phyloP scores from a whole-genome alignment of 2,329 filamentous ascomycete species.

The Sclerotinia minor region DNA sequence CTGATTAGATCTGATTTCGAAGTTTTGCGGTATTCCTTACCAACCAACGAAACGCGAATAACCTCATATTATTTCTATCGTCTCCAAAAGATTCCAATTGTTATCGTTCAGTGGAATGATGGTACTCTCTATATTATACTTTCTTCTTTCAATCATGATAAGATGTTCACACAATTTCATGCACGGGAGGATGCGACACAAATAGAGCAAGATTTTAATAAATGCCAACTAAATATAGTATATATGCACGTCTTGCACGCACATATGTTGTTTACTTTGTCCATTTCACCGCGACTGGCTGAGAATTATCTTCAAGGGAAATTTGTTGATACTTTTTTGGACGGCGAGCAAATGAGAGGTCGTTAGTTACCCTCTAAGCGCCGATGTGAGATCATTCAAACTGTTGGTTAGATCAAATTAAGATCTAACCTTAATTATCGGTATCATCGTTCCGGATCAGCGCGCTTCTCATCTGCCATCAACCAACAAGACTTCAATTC shows the following conservation, averaged over 20 bases:
- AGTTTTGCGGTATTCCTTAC: no score
- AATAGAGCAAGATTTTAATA: background rate
- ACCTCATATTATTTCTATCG: background rate
- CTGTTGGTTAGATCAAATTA: slow-evolving; percentile 1
- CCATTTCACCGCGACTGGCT: background rate
- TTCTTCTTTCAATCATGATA: background rate
- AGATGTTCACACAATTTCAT: background rate
- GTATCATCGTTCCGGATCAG: slow-evolving; percentile 8
- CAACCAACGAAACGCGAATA: slow-evolving; percentile 8
- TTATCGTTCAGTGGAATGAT: background rate
- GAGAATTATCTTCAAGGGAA: background rate
- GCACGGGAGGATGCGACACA: background rate
- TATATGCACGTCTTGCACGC: background rate
- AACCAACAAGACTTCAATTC: background rate
- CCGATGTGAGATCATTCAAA: slow-evolving; percentile 1
- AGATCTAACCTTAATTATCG: background rate
- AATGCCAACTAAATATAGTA: background rate
- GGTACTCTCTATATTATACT: background rate
- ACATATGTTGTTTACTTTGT: background rate
- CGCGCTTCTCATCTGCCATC: background rate
- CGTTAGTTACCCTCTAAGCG: background rate
- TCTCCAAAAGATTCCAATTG: background rate
- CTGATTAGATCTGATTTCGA: no score
- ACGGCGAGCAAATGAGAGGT: slow-evolving; percentile 3
- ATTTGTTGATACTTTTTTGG: background rate